Base-by-base conservation (phyloP, 352 stramenopile species). In the Aphanomyces euteiches region DNA sequence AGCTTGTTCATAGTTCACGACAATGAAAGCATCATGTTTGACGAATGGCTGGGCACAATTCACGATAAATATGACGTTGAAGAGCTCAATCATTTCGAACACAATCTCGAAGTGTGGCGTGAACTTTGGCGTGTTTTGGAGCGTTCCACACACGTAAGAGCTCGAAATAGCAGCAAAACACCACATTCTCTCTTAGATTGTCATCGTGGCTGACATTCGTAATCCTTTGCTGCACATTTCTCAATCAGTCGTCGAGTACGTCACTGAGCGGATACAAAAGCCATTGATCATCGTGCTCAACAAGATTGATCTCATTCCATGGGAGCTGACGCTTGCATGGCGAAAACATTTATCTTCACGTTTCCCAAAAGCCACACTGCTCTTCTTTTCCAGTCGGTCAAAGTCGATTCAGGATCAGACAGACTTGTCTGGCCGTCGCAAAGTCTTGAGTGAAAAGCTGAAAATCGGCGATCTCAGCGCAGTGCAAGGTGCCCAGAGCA, bases 21-120 rank as follows among this genome's bases (percentile, higher is more conserved):
- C 66, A 90, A 91, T 43, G 89, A 95, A 69, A 87, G 74, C 67
- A 76, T 90, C 47, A 92, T 91, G 81, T 96, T 96, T 70, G 83
- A 93, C 67, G 74, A 83, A 56, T 96, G 88, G 88, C 79, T 96
- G 68, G 81, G 77, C n/a, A 82, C 80, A 64, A 93, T 96, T 73
- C 81, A 95, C 72, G 74, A 88, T 71, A 92, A 93, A 70, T 95
- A 91, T 70, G 72, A 85, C 64, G 80, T 87, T 59, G 82, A 95
- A 34, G 76, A 92, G 67, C 75, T 74, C 50, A 74, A 70, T 36
- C 69, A 70, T 36, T 74, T 74, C 28, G 69, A 74, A 41, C 69
- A 74, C 50, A 74, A 74, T 36, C 64, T 74, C 17, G 69, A 74
- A 74, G 69, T 74, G 41, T 74, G 69, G 69, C 60, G 69, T 34